Evolutionary conservation across 2,329 filamentous ascomycete species (phyloP).

Genomic region (Herpotrichia juniperi): DNA sequence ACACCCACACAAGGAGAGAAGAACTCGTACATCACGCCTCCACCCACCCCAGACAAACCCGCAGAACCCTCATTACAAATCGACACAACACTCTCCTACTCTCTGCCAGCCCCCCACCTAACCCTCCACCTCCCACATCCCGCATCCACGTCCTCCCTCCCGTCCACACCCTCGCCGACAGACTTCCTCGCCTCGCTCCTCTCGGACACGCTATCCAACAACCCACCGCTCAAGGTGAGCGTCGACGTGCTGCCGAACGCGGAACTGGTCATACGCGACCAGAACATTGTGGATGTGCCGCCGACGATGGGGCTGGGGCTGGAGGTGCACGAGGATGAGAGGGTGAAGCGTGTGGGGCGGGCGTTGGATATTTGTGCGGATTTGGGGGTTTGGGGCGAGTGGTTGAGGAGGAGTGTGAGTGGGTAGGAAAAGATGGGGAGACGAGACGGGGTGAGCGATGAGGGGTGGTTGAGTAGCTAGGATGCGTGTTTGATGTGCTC

Average conservation of each 20-base stretch:
- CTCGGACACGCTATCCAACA: slow-evolving; percentile 32
- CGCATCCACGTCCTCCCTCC: background rate
- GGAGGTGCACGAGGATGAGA: slow-evolving; percentile 19
- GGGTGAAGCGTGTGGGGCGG: slow-evolving; percentile 45
- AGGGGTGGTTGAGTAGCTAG: too few species aligned
- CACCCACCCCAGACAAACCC: slow-evolving; percentile 40
- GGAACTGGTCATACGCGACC: slow-evolving; percentile 62
- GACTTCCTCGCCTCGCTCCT: slow-evolving; percentile 23
- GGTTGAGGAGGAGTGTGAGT: slow-evolving; percentile 42
- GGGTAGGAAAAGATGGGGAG: background rate
- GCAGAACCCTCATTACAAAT: slow-evolving; percentile 22
- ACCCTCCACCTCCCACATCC: slow-evolving; percentile 39
- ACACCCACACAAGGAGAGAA: slow-evolving; percentile 7
- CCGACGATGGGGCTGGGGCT: slow-evolving; percentile 22
- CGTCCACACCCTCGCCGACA: slow-evolving; percentile 1
- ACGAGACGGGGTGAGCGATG: background rate
- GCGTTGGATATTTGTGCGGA: slow-evolving; percentile 57
- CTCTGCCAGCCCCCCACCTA: slow-evolving; percentile 38
- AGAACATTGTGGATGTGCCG: slow-evolving; percentile 56
- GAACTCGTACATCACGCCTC: slow-evolving; percentile 22
- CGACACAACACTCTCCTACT: slow-evolving; percentile 39
- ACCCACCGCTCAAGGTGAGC: slow-evolving; percentile 56
- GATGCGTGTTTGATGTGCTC: too few species aligned
- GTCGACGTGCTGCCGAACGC: slow-evolving; percentile 67
- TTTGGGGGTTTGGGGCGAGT: slow-evolving; percentile 60